A percentile compares a stretch with the other conserved stretches of the same genome.
Evolutionary conservation across 2,329 filamentous ascomycete genomes (phyloP).

Genomic region (Alternaria sp.): DNA sequence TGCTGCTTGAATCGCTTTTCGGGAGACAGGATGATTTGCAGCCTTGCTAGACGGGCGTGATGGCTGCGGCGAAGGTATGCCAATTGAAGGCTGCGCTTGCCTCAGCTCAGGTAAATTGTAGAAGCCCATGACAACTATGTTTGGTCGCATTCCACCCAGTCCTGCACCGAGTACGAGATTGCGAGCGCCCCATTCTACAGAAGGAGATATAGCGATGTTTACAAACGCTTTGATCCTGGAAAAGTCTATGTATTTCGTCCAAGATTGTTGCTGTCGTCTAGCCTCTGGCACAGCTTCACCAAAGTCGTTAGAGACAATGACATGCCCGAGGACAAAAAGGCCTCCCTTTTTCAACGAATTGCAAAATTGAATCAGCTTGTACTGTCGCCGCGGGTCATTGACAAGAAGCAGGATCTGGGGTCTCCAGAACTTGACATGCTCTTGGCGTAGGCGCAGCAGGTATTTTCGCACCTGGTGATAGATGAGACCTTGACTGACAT

Average conservation of each 20-base stretch:
- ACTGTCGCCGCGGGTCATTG: slow-evolving; percentile 82
- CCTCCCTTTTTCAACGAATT: slow-evolving; percentile 90
- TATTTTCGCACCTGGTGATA: slow-evolving; percentile 91
- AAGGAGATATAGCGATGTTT: slow-evolving; percentile 83
- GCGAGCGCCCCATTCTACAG: slow-evolving; percentile 82
- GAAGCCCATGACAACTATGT: slow-evolving; percentile 82
- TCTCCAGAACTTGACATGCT: slow-evolving; percentile 94
- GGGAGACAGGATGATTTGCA: slow-evolving; percentile 33
- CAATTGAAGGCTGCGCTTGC: slow-evolving; percentile 64
- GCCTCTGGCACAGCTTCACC: slow-evolving; percentile 80
- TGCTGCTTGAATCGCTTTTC: slow-evolving; percentile 46
- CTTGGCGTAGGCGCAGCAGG: slow-evolving; percentile 79
- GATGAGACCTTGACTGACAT: slow-evolving; percentile 88
- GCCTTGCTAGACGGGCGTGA: slow-evolving; percentile 44
- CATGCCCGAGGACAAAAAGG: slow-evolving; percentile 84
- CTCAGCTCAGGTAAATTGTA: slow-evolving; percentile 82
- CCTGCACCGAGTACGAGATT: slow-evolving; percentile 85
- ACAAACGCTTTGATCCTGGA: slow-evolving; percentile 90
- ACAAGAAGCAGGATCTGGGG: slow-evolving; percentile 86
- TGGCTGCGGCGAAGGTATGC: slow-evolving; percentile 61
- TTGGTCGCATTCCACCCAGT: slow-evolving; percentile 86
- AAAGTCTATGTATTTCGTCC: slow-evolving; percentile 87
- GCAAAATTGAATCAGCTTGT: slow-evolving; percentile 86
- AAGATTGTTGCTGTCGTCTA: slow-evolving; percentile 79
- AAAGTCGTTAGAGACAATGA: slow-evolving; percentile 87